Base-by-base conservation (phyloP, 2,329 filamentous ascomycete species). In the Aspergillus flavus region DNA sequence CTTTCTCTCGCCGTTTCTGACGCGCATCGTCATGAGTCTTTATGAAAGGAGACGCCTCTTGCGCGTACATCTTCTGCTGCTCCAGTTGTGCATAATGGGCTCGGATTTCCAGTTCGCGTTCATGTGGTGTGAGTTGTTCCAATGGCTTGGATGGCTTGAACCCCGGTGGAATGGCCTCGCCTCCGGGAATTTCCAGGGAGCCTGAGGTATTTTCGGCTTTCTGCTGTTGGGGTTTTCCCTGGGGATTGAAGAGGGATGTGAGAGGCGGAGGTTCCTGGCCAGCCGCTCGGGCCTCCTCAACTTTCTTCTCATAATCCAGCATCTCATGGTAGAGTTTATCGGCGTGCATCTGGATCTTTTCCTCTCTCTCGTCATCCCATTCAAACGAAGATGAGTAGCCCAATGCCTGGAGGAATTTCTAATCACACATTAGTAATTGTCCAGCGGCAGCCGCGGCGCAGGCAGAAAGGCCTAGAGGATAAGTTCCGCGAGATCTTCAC, bases 341-440 rank as follows among this genome's bases (percentile, higher is more conserved):
- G 63, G 94, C 94, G 77, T 97, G 94, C 89, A 98, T 92, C 79
- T 98, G 95, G 65, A 99, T 93, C 69, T 90, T 87, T 76, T 97
- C 94, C 71, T 97, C 91, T 58, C 91, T 85, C 34, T 89, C 85
- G 0, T 84, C 80, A 10, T 89, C 82, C 26, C 89, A 86, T 52
- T 90, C 86, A 65, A 87, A 82, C 30, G 87, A 87, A 9, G 87
- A 86, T 39, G 96, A 85, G 75, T 97, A 98, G 5, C 95, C 95
- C 21, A 99, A 81, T 1, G 94, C 93, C 78, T 94, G 93, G 32
- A 99, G 81, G 70, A 99, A 94, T 77, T 94, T 91, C 86, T 93
- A 66, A 45, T 26, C 2, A 36, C 19, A 9, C 32, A 32, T 69
- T 26, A 68, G 64, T 58, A 58, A 39, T 28, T 16, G 34, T 26